Conservation (phyloP, 2,329 filamentous ascomycete genomes). For the Botrytis cinerea region DNA sequence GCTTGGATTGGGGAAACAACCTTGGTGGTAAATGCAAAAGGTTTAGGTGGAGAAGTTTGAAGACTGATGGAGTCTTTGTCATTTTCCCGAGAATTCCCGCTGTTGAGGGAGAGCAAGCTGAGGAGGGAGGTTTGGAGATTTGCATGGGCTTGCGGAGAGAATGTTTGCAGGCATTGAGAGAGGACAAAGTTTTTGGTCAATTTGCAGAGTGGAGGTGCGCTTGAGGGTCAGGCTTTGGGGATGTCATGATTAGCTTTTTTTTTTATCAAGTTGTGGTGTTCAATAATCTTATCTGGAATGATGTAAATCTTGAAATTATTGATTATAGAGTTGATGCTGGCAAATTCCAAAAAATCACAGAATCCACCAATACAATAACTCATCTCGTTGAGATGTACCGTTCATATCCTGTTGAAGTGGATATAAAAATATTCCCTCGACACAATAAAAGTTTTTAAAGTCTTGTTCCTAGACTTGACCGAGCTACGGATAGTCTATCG, state of each 20-base stretch:
- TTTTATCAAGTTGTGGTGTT: not conserved
- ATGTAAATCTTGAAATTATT: not conserved
- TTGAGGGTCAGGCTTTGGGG: not conserved
- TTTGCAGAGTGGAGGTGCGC: constrained; percentile 7
- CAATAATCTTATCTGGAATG: not conserved
- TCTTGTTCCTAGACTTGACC: not conserved
- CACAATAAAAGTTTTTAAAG: too few species aligned
- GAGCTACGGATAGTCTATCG: not conserved
- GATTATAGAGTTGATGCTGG: not conserved
- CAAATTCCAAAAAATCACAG: not conserved
- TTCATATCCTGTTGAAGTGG: not conserved
- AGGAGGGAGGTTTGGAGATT: not conserved
- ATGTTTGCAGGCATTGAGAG: constrained; percentile 4
- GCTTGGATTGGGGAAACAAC: not conserved
- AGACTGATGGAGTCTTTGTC: constrained; percentile 12
- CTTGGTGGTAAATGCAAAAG: constrained; percentile 2
- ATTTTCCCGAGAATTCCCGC: constrained; percentile 11
- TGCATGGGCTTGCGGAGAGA: constrained; percentile 10
- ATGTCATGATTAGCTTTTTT: not conserved
- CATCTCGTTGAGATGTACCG: not conserved
- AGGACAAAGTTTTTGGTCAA: not conserved
- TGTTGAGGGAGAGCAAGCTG: not conserved
- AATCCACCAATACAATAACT: not conserved
- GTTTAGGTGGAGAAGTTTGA: constrained; percentile 17
- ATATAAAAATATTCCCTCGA: not conserved